Base-by-base conservation (phyloP, 169 alveolate genomes). In the Plasmodium gaboni region DNA sequence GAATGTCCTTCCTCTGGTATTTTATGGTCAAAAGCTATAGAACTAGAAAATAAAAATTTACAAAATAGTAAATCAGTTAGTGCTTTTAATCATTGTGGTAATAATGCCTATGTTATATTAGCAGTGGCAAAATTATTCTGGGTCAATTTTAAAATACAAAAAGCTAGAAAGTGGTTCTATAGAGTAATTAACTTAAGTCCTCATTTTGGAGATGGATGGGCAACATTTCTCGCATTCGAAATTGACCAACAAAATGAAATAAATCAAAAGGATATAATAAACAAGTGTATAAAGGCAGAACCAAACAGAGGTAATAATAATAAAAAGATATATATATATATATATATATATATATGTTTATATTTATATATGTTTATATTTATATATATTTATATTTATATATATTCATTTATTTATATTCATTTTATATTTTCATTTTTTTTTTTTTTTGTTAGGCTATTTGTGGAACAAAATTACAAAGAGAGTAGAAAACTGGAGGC, bases 1-100 rank as follows among this genome's bases (percentile, higher is more conserved):
- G 99, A 97, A 94, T 97, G 98, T 92, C 99, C 99, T 7, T 92
- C 94, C 55, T 95, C 99, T 9, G 99, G 99, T n/a, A 93, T 94
- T 44, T 90, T 98, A 22, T 97, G 99, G 99, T 97, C 99, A 12
- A 96, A 96, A 73, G 97, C 98, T 1, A 96, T 98, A 53, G 97
- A 95, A 74, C 86, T 97, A 73, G 99, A 98, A 74, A 69, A 64
- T 38, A 60, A 78, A 42, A 53, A 61, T 26, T 63, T 92, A 17
- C 94, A 95, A 93, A 97, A 97, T 60, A 93, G 98, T 15, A 95
- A 95, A 88, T 95, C 96, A 1, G 97, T 96, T 10, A 97, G 96
- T 51, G 99, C 99, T 32, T 95, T 98, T 67, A 97, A 97, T 89
- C 93, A 94, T 83, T 97, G 99, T 88, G 98, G 95, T 80, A 95